Base-by-base conservation (phyloP, 768 basidiomycete genomes). In the Glaciozyma martinii region DNA sequence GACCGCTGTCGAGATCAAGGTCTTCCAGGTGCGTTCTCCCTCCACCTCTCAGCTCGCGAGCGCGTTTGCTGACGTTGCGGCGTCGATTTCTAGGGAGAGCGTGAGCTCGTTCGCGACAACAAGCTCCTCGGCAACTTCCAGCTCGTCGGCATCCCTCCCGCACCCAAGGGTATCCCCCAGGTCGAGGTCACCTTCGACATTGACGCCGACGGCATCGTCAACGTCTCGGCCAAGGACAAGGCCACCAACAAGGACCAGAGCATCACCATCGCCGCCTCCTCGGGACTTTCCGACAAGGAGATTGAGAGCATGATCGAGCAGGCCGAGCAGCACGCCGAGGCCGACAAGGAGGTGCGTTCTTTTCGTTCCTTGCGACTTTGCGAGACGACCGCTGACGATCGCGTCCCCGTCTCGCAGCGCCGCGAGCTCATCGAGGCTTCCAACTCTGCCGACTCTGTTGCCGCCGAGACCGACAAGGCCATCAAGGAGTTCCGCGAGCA, bases 111-210 rank as follows among this genome's bases (percentile, higher is more conserved):
- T 63, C 83, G 89, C 61, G 95, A 98, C 81, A 98, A 98, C 86
- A 99, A 98, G 80, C 80, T 97, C 10, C 87, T 99, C 63, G 95
- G 95, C 67, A 94, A 97, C 82, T 99, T 99, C 87, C 95, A 97
- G 80, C 88, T 99, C 66, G 90, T 93, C 66, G 95, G 94, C 59
- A 92, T 99, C 63, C 94, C 95, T 57, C 88, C 88, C 52, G 86
- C 86, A 44, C 86, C 85, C 71, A 86, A 86, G 78, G 85, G 85
- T 76, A 84, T 89, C 64, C 88, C 88, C 71, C 88, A 89, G 76
- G 87, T 90, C 65, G 86, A 88, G 75, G 89, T 90, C 77, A 87
- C 86, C 65, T 89, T 99, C 76, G 95, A 98, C 78, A 99, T 99
- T 65, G 94, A 97, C 76, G 93, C 91, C 71, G 71, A 72, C 55